Base-by-base conservation (phyloP, 2,329 filamentous ascomycete genomes). In the Beauveria sp. region DNA sequence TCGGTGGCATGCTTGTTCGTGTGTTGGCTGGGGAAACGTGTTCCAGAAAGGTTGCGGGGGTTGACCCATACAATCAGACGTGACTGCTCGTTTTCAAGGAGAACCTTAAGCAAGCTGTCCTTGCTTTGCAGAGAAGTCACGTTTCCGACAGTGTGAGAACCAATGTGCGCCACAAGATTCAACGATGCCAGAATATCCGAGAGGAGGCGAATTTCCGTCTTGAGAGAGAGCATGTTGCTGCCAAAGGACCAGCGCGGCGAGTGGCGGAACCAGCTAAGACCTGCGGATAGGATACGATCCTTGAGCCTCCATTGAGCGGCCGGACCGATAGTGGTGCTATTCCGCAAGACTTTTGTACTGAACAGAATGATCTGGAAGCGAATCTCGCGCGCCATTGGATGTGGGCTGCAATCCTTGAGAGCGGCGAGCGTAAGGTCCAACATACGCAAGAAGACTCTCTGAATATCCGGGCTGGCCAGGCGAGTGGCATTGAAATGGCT, bases 401-500 rank as follows among this genome's bases (percentile, higher is more conserved):
- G 94, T 5, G 85, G 83, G 12, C 84, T 82, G 14, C 89, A 86
- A 55, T 84, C 78, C 64, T 83, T 85, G 68, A 97, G 78, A 0
- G 89, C 88, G 65, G 89, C 83, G 30, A 96, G 79, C 0, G 93
- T 97, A 34, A 88, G 78, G 65, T 89, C 85, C 62, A 97, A 84
- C 65, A 97, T 79, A 40, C 93, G 89, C 63, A 89, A 79, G 73
- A 97, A 97, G 4, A 92, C 82, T 63, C 84, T 84, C 67, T 96
- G 91, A 0, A 88, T 88, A 70, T 97, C 89, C 1, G 86, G 81
- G 66, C 88, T 96, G 28, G 91, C 88, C 28, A 97, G 80, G n/a
- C 92, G 84, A 14, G 90, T 92, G 2, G 96, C 92, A 71, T 92
- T 96, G 77, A 96, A 99, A 71, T 97, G 93, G 69, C 94, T 99